Base-by-base conservation (phyloP, 2,329 filamentous ascomycete species). In the Diaporthe aspalathi region DNA sequence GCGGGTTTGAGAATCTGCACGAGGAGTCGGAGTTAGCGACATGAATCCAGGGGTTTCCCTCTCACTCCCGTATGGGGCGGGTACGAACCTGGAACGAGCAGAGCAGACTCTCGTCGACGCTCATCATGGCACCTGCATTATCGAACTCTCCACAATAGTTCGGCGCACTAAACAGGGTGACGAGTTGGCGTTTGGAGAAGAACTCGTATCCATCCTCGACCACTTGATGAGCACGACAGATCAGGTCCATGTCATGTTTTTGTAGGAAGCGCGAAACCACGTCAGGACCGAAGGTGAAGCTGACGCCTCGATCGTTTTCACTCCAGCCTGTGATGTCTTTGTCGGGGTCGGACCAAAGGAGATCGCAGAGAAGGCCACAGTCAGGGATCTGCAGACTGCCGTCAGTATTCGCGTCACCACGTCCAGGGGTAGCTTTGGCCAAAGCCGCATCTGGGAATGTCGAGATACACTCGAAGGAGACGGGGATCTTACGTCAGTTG, bases 91-190 rank as follows among this genome's bases (percentile, higher is more conserved):
- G 96, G 92, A 99, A 99, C 74, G 95, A 98, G 88, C 96, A 99
- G 79, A 99, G 88, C 83, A 99, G 86, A 83, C 95, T 98, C 88
- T 98, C 96, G 81, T 98, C 96, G 49, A 99, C 96, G 81, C 95
- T 98, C 96, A 99, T 98, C 95, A 99, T 98, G 75, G 96, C 96
- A 81, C 96, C 96, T 67, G 95, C 95, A 80, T 99, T 99, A 88
- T 99, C 96, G 81, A 99, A 99, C 85, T 99, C 96, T 83, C 95
- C 95, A 79, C 95, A 99, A 88, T 99, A 99, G 86, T 99, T 99
- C 76, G 96, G 96, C 67, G 96, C 96, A 80, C 94, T 97, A 87
- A 99, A 99, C 72, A 99, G 87, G 71, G 96, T 99, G 74, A 99
- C 96, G 75, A 99, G 88, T 83, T 98, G 95, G 77, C 96, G 92